These are phyloP conservation scores for Talaromyces thailandensis DNA, from an alignment of 495 filamentous ascomycete genomes.

Conservation along the genomic window DNA sequence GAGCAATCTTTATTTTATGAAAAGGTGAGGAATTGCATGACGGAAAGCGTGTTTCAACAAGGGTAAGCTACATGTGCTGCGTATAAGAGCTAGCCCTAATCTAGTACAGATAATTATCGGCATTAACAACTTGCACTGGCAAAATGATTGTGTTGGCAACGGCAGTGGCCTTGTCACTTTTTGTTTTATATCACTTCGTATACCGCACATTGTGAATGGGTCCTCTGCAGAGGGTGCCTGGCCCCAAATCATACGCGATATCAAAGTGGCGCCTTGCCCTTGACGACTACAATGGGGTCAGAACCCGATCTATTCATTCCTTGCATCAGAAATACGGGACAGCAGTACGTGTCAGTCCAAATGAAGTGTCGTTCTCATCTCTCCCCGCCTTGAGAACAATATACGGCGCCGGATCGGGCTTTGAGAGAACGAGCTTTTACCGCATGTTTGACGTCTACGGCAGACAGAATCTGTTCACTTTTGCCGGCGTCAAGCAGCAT, in stretches of 20 bases:
- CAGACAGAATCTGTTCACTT: conserved; percentile 26
- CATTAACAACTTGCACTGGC: neutral
- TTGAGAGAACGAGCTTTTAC: conserved; percentile 29
- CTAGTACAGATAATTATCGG: neutral
- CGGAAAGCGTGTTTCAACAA: neutral
- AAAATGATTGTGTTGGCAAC: neutral
- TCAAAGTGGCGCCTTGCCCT: conserved; percentile 17
- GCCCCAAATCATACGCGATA: conserved; percentile 17
- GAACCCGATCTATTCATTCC: conserved; percentile 17
- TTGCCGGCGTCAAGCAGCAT: conserved; percentile 19
- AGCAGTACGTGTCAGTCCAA: conserved; percentile 32
- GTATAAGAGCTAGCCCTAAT: neutral
- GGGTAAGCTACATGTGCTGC: neutral
- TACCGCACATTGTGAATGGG: neutral
- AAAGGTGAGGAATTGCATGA: neutral
- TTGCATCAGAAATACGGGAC: conserved; percentile 30
- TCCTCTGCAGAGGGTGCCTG: conserved; percentile 13
- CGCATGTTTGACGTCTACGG: conserved; percentile 34
- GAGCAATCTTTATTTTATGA: neutral
- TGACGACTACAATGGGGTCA: conserved; percentile 23
- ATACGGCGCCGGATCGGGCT: conserved; percentile 32
- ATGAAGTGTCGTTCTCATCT: conserved; percentile 26
- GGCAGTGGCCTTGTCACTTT: neutral
- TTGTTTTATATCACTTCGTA: neutral
- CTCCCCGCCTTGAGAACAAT: conserved; percentile 20